A percentile compares a stretch with the other conserved stretches of the same genome.
Evolutionary conservation across 2,329 filamentous ascomycete species (phyloP).

Genomic region (Diaporthe citrichinensis): DNA sequence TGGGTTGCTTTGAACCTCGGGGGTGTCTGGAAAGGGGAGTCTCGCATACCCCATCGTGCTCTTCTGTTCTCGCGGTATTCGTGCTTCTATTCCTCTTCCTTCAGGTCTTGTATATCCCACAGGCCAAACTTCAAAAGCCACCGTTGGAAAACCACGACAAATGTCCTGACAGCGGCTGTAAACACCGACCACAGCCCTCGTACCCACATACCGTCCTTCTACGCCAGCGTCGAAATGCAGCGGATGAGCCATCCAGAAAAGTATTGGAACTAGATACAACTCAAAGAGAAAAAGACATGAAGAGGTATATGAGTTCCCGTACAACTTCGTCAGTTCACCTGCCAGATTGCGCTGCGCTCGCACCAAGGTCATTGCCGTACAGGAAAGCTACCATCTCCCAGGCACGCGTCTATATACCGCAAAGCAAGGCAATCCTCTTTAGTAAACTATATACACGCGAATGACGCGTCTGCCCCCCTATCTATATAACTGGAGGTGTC

Average conservation of each 20-base stretch:
- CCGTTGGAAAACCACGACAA: neutral
- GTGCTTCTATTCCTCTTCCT: neutral
- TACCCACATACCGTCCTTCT: neutral
- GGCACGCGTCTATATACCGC: neutral
- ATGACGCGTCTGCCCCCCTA: neutral
- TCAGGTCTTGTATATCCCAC: neutral
- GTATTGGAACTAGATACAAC: neutral
- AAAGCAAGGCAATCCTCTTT: neutral
- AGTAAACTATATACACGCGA: neutral
- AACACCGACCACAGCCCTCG: neutral
- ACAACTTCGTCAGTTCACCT: neutral
- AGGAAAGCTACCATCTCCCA: neutral
- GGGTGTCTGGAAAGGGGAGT: neutral
- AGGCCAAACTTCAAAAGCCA: neutral
- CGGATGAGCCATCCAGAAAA: no score
- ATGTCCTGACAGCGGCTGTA: neutral
- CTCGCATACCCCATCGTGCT: neutral
- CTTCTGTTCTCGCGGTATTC: neutral
- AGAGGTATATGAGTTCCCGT: neutral
- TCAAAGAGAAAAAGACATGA: neutral
- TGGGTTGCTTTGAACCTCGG: no score
- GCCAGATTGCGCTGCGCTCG: neutral
- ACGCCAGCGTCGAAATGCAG: no score
- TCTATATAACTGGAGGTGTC: neutral
- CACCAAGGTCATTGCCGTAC: neutral